phyloP scores from a whole-genome alignment of 2,329 filamentous ascomycete genomes.

The Sphaerulina populicola region DNA sequence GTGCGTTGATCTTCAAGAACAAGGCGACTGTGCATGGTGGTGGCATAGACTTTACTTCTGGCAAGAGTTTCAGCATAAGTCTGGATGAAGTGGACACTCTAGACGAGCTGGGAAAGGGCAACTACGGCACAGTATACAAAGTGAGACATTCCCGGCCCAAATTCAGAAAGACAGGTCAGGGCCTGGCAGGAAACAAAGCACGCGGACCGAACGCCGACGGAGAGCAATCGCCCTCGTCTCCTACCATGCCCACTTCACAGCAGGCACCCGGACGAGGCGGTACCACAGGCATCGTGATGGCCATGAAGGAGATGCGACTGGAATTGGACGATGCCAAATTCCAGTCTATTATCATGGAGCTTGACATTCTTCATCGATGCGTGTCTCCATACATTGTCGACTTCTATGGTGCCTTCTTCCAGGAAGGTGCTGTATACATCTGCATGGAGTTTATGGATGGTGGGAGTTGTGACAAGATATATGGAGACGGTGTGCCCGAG shows the following conservation, averaged over 20 bases:
- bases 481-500: slow-evolving; percentile 83
- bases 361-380: slow-evolving; percentile 92
- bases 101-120: slow-evolving; percentile 91
- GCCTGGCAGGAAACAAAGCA: slow-evolving; percentile 52
- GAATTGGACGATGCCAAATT: slow-evolving; percentile 97
- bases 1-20: slow-evolving; percentile 84
- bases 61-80: slow-evolving; percentile 84
- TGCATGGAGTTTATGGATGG: slow-evolving; percentile 99
- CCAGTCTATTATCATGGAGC: slow-evolving; percentile 91
- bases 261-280: slow-evolving; percentile 36
- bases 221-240: slow-evolving; percentile 20
- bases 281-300: slow-evolving; percentile 75
- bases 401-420: slow-evolving; percentile 98
- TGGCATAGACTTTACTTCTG: slow-evolving; percentile 86
- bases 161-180: slow-evolving; percentile 52
- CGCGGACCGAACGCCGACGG: slow-evolving; percentile 25
- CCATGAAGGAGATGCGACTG: slow-evolving; percentile 96
- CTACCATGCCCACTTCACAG: slow-evolving; percentile 16
- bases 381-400: slow-evolving; percentile 95
- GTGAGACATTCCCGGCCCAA: slow-evolving; percentile 73
- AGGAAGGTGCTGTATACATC: slow-evolving; percentile 97
- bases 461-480: slow-evolving; percentile 93
- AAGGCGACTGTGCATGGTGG: slow-evolving; percentile 82
- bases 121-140: slow-evolving; percentile 97
- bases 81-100: slow-evolving; percentile 90